Evolutionary conservation across 768 basidiomycete genomes (phyloP).

Genomic region (Tylopilus plumbeoviolaceoides): DNA sequence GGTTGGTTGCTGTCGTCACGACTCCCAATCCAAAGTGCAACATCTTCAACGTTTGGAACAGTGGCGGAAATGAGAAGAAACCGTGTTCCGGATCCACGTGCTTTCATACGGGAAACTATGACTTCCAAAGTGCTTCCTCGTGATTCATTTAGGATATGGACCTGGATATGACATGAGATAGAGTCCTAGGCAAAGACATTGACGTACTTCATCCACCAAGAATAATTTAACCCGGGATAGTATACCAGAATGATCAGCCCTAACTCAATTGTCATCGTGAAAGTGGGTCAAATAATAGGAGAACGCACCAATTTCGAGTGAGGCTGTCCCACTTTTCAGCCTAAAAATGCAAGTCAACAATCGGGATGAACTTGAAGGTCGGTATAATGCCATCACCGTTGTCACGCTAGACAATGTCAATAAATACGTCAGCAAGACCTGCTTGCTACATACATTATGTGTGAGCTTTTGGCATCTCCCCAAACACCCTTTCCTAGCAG

Average conservation of each 20-base stretch:
- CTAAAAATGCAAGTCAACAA: slow-evolving; percentile 33
- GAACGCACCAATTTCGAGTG: slow-evolving; percentile 82
- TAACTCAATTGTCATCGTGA: slow-evolving; percentile 22
- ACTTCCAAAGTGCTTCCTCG: slow-evolving; percentile 94
- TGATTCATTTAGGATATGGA: slow-evolving; percentile 87
- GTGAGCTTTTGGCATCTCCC: slow-evolving; percentile 70
- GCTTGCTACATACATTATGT: slow-evolving; percentile 63
- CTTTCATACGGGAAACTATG: slow-evolving; percentile 90
- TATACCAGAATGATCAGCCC: slow-evolving; percentile 62
- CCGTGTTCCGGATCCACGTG: slow-evolving; percentile 62
- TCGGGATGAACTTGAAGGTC: neutral
- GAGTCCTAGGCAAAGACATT: neutral
- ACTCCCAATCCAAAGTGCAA: slow-evolving; percentile 82
- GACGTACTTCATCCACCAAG: slow-evolving; percentile 81
- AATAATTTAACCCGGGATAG: slow-evolving; percentile 73
- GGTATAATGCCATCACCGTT: slow-evolving; percentile 47
- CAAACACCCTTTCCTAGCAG: slow-evolving; percentile 59
- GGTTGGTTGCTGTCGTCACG: slow-evolving; percentile 29
- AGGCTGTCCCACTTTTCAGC: slow-evolving; percentile 97
- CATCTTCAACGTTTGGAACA: slow-evolving; percentile 87
- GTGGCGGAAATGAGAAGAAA: slow-evolving; percentile 93
- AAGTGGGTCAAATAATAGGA: neutral
- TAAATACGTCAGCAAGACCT: neutral
- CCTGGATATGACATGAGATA: slow-evolving; percentile 40
- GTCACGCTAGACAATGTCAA: slow-evolving; percentile 51